These are phyloP conservation scores for Epichloe sp. DNA, from an alignment of 2,329 filamentous ascomycete species.

Conservation along the genomic window DNA sequence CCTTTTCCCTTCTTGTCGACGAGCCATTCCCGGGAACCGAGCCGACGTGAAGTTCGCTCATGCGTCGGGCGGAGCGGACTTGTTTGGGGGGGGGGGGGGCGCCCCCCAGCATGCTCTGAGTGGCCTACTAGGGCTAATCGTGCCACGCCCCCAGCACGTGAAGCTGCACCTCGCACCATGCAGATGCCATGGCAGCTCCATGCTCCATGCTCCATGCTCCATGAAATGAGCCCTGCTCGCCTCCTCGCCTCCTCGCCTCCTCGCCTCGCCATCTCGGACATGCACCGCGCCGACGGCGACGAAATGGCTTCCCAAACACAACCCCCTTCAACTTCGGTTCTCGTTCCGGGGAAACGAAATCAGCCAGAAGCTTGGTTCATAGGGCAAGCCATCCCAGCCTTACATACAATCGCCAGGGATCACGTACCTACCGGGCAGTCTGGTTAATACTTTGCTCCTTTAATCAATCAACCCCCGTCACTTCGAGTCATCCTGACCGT, in stretches of 20 bases:
- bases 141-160: not conserved
- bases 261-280: slow-evolving; percentile 5
- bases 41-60: no score
- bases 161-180: not conserved
- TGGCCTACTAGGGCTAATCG: no score
- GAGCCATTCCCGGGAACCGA: no score
- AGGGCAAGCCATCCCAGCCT: not conserved
- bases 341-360: not conserved
- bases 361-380: not conserved
- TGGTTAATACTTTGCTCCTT: not conserved
- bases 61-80: not conserved
- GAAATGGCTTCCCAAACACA: not conserved
- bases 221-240: no score
- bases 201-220: no score
- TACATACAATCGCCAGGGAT: not conserved
- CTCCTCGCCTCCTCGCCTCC: no score
- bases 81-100: no score
- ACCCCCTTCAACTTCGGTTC: not conserved
- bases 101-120: no score
- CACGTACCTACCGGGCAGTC: not conserved
- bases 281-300: slow-evolving; percentile 4
- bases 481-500: not conserved
- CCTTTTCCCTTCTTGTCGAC: no score
- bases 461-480: not conserved
- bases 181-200: not conserved